Evolutionary conservation across 2,329 filamentous ascomycete genomes (phyloP), one percentile per base, ranked within the genome.

Genomic region (Lasiodiplodia gonubiensis): DNA sequence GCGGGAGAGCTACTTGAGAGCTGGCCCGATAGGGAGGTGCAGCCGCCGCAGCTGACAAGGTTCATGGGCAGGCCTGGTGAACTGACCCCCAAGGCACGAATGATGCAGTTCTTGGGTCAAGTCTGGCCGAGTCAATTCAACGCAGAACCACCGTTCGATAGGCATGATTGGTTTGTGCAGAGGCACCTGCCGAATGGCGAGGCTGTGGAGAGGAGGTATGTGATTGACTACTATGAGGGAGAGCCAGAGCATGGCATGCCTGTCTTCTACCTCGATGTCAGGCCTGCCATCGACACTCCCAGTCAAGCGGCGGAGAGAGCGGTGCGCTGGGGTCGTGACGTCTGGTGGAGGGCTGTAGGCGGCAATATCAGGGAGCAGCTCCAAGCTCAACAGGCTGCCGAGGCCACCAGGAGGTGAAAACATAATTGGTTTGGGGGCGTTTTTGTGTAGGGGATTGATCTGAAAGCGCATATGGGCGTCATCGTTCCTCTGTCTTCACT

Each of bases 171-270:
- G 95, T 98, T 90, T 76, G 92, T 99, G 51, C 86, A 92, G 71
- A 86, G 95, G 70, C 86, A 90, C 39, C 80, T 86, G 59, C 81
- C 84, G 5, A 84, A 89, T 65, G 92, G 92, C 33, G 78, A 89
- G 68, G 85, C 83, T 73, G 90, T 90, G 77, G 90, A 97, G 82
- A 84, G 97, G 54, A 88, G 95, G 74, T 99, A 99, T 78, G 89
- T 99, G 67, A 99, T 99, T 77, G 95, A 99, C 79, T 98, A 97
- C 80, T 98, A 98, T 80, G 90, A 91, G 39, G 94, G 89, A 6
- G 89, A 90, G 27, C 90, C 91, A 1, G 93, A 96, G 74, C 88
- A 90, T 2, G 95, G 94, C 37, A 93, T 97, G 77, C 94, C 95
- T 2, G 93, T 98, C 7, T 99, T 99, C 82, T 97, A 90, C 78